phyloP scores from a whole-genome alignment of 441 rosid genomes.

The Adansonia grandidieri region DNA sequence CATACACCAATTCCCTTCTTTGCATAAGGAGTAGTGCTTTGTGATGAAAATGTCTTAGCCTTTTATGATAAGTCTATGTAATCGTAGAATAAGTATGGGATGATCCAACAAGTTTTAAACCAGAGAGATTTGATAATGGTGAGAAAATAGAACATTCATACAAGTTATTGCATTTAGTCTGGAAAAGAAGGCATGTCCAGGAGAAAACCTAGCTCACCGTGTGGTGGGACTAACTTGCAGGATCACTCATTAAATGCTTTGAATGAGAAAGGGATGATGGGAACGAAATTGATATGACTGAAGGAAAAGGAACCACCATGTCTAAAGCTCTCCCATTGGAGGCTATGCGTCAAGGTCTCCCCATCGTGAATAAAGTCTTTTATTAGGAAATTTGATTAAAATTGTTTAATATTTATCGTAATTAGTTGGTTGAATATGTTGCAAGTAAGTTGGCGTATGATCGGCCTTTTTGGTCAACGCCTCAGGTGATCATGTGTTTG shows the following conservation, averaged over 20 bases:
- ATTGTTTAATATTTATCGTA: too few relatives aligned
- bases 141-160: too few relatives aligned
- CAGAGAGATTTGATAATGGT: too few relatives aligned
- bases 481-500: too few relatives aligned
- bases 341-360: constrained; percentile 15
- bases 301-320: background rate
- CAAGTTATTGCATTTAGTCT: background rate
- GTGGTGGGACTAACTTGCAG: background rate
- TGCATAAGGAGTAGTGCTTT: too few relatives aligned
- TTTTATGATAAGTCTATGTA: too few relatives aligned
- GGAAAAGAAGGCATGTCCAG: constrained; percentile 7
- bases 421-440: background rate
- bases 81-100: too few relatives aligned
- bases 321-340: constrained; percentile 2
- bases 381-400: background rate
- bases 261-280: constrained; percentile 18
- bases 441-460: too few relatives aligned
- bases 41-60: too few relatives aligned
- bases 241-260: constrained; percentile 8
- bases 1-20: too few relatives aligned
- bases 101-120: too few relatives aligned
- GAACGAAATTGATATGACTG: background rate
- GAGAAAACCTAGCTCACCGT: background rate
- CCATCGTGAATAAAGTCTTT: background rate
- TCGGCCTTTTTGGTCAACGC: too few relatives aligned